Evolutionary conservation across 2,329 filamentous ascomycete genomes (phyloP).

Genomic region (Elsinoe arachidis): DNA sequence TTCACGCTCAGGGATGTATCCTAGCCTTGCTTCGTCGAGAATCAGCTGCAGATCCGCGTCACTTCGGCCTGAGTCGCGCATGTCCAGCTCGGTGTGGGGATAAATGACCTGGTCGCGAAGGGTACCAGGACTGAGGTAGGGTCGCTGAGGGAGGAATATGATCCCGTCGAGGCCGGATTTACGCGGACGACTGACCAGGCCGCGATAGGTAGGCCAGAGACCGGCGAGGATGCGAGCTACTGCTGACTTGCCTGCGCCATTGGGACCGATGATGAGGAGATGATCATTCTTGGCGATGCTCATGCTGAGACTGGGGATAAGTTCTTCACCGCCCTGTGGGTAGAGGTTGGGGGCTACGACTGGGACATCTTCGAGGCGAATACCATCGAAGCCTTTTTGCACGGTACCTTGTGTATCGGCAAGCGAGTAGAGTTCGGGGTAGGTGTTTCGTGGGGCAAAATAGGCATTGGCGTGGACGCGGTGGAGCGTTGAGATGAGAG

Average conservation of each 20-base stretch:
- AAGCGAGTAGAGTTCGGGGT: constrained; percentile 76
- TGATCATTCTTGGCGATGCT: constrained; percentile 87
- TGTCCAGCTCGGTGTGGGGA: constrained; percentile 87
- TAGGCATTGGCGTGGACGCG: constrained; percentile 89
- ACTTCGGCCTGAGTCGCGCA: constrained; percentile 69
- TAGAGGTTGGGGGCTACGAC: constrained; percentile 82
- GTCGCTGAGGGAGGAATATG: constrained; percentile 94
- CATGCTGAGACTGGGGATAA: constrained; percentile 80
- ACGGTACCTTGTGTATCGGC: constrained; percentile 89
- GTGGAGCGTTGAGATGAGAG: constrained; percentile 87
- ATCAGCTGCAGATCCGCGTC: constrained; percentile 71
- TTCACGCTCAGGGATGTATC: constrained; percentile 84
- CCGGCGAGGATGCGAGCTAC: constrained; percentile 83
- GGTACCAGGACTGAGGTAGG: constrained; percentile 86
- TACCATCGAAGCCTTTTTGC: constrained; percentile 89
- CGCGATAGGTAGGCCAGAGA: constrained; percentile 92
- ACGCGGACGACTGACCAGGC: constrained; percentile 80
- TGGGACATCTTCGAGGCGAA: constrained; percentile 86
- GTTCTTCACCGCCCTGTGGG: constrained; percentile 83
- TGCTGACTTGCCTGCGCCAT: constrained; percentile 87
- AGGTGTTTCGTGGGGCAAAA: constrained; percentile 55
- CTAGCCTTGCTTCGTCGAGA: constrained; percentile 74
- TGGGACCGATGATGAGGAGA: constrained; percentile 86
- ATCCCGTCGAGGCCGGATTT: constrained; percentile 66
- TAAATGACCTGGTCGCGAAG: constrained; percentile 97